Evolutionary conservation across 1,284 basidiomycete species (phyloP), one percentile per base, ranked within the genome.

Genomic region (Apiotrichum brassicae): DNA sequence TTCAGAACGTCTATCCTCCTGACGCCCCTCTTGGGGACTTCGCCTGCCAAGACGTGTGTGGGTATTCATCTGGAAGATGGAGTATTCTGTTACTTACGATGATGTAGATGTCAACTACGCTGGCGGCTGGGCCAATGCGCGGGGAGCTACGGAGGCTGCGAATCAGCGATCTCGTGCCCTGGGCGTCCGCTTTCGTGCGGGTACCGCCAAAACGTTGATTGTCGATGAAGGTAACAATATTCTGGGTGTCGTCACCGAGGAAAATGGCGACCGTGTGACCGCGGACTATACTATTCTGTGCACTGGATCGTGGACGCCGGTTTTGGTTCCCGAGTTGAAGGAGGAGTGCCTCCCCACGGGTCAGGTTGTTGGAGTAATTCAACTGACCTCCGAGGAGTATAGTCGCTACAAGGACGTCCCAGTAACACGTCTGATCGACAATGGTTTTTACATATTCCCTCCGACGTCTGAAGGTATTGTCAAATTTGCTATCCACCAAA

Each of bases 51-150:
- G 83, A 82, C 0, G 57, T 54, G 16, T 91, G 51, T 53, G 26
- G 41, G 51, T 53, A 9, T n/a, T n/a, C n/a, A n/a, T n/a, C n/a
- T n/a, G n/a, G n/a, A n/a, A n/a, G n/a, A n/a, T n/a, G n/a, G 28
- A 14, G 14, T 30, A 30, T 14, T 14, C 28, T 30, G 9, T 9
- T 30, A 14, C 28, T 11, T 30, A 3, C 9, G 38, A 43, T 51
- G 25, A 51, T 42, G 6, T 14, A 51, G 50, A 85, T 63, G 64
- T 87, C 46, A 91, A 89, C 62, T 73, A 72, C 2, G 82, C 87
- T 38, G 81, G 84, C 2, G 89, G 89, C 4, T 93, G 89, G 89
- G 86, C 81, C 2, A 76, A 83, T 61, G 86, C 89, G 1, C 75
- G 79, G 3, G 78, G 82, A 58, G 87, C 83, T 3, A 66, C 87